A percentile compares a stretch with the other conserved stretches of the same genome.
These are phyloP conservation scores for Cyberlindnera japonica DNA, from an alignment of 805 yeast genomes.

Conservation along the genomic window DNA sequence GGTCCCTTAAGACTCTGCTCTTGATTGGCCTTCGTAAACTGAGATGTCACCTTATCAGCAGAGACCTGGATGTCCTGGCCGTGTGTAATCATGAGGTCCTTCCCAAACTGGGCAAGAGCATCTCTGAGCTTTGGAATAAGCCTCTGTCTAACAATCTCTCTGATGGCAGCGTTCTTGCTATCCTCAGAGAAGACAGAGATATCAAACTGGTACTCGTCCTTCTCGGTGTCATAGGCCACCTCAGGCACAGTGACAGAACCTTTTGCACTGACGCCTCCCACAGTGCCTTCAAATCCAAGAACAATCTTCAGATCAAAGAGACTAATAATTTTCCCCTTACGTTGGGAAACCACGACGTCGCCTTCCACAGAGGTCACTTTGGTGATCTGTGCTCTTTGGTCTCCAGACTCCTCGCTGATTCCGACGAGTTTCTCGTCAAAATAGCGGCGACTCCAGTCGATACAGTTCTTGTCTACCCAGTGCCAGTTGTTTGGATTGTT, in stretches of 20 bases:
- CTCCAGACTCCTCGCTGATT: slow-evolving; percentile 27
- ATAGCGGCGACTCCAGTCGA: slow-evolving; percentile 7
- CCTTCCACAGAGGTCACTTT: slow-evolving; percentile 63
- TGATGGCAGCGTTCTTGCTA: slow-evolving; percentile 51
- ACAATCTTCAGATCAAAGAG: slow-evolving; percentile 76
- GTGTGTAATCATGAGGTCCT: slow-evolving; percentile 67
- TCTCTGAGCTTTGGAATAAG: slow-evolving; percentile 70
- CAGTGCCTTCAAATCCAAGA: slow-evolving; percentile 51
- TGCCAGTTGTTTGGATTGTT: slow-evolving; percentile 1
- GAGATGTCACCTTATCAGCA: slow-evolving; percentile 57
- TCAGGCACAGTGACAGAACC: slow-evolving; percentile 89
- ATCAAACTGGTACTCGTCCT: slow-evolving; percentile 82
- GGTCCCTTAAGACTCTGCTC: slow-evolving; percentile 12
- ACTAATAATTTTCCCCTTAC: slow-evolving; percentile 94
- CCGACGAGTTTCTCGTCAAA: slow-evolving; percentile 61
- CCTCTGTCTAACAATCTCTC: slow-evolving; percentile 43
- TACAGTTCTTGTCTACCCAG: slow-evolving; percentile 1
- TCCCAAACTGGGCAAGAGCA: slow-evolving; percentile 62
- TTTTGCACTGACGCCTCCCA: slow-evolving; percentile 39
- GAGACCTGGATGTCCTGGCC: slow-evolving; percentile 88
- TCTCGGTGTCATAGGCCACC: slow-evolving; percentile 86
- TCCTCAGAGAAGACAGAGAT: slow-evolving; percentile 56
- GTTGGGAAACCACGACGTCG: slow-evolving; percentile 94
- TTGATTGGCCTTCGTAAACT: slow-evolving; percentile 51
- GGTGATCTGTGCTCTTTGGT: slow-evolving; percentile 33